Percentiles rank a stretch among this genome's conserved stretches.
Conservation (phyloP, 331 rosid species). For the Telfairia occidentalis region DNA sequence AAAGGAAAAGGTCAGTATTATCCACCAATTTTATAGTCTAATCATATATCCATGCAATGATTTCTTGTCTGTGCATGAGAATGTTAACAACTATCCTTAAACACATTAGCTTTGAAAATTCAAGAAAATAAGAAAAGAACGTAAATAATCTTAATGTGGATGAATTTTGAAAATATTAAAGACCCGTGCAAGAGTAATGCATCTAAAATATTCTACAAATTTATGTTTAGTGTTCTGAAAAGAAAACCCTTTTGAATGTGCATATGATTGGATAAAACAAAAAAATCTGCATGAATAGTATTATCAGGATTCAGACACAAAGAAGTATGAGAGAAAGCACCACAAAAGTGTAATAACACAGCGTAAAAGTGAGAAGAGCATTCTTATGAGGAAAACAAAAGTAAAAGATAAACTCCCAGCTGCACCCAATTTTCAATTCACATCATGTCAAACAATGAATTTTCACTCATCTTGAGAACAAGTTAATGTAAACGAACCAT, state of each 20-base stretch:
- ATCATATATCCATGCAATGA: background rate
- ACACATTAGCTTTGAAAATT: background rate
- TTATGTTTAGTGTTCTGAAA: no score
- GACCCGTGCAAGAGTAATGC: background rate
- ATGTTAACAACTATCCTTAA: background rate
- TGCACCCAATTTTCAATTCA: background rate
- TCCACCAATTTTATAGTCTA: conserved; percentile 4
- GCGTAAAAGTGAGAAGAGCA: background rate
- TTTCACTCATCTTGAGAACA: background rate
- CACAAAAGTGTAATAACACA: background rate
- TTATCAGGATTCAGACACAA: background rate
- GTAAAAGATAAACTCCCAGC: background rate
- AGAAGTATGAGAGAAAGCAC: conserved; percentile 2
- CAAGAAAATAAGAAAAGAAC: background rate
- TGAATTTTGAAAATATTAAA: background rate
- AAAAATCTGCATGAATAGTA: no score
- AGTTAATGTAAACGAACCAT: conserved; percentile 58
- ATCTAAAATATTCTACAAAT: background rate
- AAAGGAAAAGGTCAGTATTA: background rate
- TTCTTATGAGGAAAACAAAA: background rate
- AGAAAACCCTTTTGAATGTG: background rate
- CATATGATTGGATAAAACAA: background rate
- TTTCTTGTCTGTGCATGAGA: background rate
- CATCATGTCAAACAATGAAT: background rate
- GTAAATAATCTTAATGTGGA: background rate